These are phyloP conservation scores for Striga hermonthica DNA, from an alignment of 305 asterid genomes.

Conservation along the genomic window DNA sequence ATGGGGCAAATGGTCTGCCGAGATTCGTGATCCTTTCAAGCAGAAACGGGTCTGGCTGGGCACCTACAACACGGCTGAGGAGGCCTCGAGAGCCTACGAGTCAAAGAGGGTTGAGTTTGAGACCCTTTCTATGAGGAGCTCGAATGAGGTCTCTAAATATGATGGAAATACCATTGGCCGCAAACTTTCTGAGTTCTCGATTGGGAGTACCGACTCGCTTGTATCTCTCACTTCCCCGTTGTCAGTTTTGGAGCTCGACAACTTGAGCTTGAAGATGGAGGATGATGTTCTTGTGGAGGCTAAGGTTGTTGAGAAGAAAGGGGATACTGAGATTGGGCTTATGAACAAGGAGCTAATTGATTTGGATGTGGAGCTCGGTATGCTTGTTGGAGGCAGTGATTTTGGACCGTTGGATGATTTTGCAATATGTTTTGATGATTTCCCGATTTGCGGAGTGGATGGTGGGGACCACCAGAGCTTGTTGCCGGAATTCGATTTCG, in stretches of 20 bases:
- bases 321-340: slow-evolving; percentile 17
- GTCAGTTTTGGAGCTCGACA: slow-evolving; percentile 52
- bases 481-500: slow-evolving; percentile 60
- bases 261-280: slow-evolving; percentile 23
- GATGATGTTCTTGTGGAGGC: not conserved
- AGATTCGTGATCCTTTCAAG: slow-evolving; percentile 71
- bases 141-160: slow-evolving; percentile 11
- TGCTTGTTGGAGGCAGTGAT: slow-evolving; percentile 27
- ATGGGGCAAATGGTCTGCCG: slow-evolving; percentile 99
- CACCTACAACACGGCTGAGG: slow-evolving; percentile 65
- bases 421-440: slow-evolving; percentile 36
- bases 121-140: slow-evolving; percentile 34
- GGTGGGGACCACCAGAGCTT: slow-evolving; percentile 29
- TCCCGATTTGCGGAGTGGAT: slow-evolving; percentile 41
- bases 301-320: slow-evolving; percentile 27
- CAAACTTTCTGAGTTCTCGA: slow-evolving; percentile 38
- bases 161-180: not conserved
- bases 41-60: slow-evolving; percentile 83
- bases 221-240: slow-evolving; percentile 47
- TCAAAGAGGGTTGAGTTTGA: slow-evolving; percentile 56
- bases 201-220: slow-evolving; percentile 38
- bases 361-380: slow-evolving; percentile 46
- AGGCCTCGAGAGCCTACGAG: slow-evolving; percentile 74
- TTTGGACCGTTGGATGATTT: slow-evolving; percentile 42
- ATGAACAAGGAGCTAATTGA: slow-evolving; percentile 39